Conservation (phyloP, 2,329 filamentous ascomycete species). For the Fusarium denticulatum region DNA sequence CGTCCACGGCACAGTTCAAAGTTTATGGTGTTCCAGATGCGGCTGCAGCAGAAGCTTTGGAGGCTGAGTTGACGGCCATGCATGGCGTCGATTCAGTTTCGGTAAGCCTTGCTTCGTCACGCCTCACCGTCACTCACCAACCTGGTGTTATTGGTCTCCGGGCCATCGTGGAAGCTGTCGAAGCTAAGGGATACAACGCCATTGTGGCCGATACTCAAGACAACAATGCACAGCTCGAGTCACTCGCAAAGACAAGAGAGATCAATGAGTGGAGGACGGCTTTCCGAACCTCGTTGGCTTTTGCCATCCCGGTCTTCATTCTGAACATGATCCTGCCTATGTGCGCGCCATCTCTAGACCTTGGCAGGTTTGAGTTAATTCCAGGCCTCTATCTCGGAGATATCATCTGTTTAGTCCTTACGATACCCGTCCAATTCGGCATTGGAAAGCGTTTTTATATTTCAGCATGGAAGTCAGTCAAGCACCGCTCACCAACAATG, state of each 20-base stretch:
- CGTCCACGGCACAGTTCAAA: constrained; percentile 78
- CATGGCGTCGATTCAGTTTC: constrained; percentile 79
- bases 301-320: constrained; percentile 89
- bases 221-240: constrained; percentile 96
- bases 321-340: constrained; percentile 96
- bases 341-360: constrained; percentile 79
- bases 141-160: constrained; percentile 80
- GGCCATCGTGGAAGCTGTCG: constrained; percentile 82
- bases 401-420: constrained; percentile 82
- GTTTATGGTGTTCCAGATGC: constrained; percentile 82
- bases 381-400: constrained; percentile 90
- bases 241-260: constrained; percentile 93
- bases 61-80: constrained; percentile 71
- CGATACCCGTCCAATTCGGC: constrained; percentile 94
- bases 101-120: constrained; percentile 77
- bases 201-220: constrained; percentile 91
- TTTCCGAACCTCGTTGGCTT: constrained; percentile 79
- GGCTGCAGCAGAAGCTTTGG: constrained; percentile 76
- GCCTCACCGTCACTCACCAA: constrained; percentile 78
- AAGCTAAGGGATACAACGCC: constrained; percentile 86
- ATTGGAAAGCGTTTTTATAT: constrained; percentile 94
- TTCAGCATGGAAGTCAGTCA: constrained; percentile 92
- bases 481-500: constrained; percentile 94
- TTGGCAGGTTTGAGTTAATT: constrained; percentile 73
- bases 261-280: constrained; percentile 91